Evolutionary conservation across 2,329 filamentous ascomycete species (phyloP).

Genomic region (Neofusicoccum kwambonambiense): DNA sequence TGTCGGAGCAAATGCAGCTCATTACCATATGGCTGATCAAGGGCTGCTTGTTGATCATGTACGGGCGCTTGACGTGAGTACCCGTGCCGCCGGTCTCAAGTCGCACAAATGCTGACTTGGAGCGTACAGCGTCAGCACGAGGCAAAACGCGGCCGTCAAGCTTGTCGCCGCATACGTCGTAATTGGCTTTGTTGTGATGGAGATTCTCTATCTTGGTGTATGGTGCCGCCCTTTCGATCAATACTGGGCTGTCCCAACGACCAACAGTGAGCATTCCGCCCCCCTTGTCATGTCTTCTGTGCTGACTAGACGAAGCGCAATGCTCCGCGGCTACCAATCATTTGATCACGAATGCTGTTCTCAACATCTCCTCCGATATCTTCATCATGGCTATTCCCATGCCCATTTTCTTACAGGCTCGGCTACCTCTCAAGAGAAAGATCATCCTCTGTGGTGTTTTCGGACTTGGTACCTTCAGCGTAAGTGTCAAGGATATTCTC

Average conservation of each 20-base stretch:
- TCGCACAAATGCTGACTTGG: slow-evolving; percentile 24
- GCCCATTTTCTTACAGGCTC: slow-evolving; percentile 46
- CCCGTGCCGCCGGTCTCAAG: slow-evolving; percentile 1
- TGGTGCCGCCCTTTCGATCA: slow-evolving; percentile 56
- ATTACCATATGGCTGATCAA: slow-evolving; percentile 54
- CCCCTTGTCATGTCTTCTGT: background rate
- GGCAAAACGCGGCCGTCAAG: slow-evolving; percentile 42
- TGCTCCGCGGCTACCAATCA: slow-evolving; percentile 44
- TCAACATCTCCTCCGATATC: slow-evolving; percentile 48
- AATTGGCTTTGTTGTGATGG: slow-evolving; percentile 48
- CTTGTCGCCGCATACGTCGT: slow-evolving; percentile 46
- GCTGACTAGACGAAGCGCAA: slow-evolving; percentile 32
- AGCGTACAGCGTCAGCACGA: slow-evolving; percentile 23
- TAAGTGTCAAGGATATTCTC: slow-evolving; percentile 10
- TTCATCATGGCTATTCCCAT: slow-evolving; percentile 48
- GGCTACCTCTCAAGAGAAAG: slow-evolving; percentile 50
- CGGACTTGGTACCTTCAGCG: slow-evolving; percentile 45
- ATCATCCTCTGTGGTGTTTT: slow-evolving; percentile 56
- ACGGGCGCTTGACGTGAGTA: slow-evolving; percentile 49
- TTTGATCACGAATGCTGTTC: slow-evolving; percentile 39
- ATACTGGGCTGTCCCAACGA: slow-evolving; percentile 53
- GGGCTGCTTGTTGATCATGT: slow-evolving; percentile 54
- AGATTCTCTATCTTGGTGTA: slow-evolving; percentile 51
- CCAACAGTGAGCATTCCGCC: slow-evolving; percentile 19
- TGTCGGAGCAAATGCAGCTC: slow-evolving; percentile 54